Evolutionary conservation across 1,284 basidiomycete species (phyloP).

Genomic region (Pseudomicrostroma phylloplanum): DNA sequence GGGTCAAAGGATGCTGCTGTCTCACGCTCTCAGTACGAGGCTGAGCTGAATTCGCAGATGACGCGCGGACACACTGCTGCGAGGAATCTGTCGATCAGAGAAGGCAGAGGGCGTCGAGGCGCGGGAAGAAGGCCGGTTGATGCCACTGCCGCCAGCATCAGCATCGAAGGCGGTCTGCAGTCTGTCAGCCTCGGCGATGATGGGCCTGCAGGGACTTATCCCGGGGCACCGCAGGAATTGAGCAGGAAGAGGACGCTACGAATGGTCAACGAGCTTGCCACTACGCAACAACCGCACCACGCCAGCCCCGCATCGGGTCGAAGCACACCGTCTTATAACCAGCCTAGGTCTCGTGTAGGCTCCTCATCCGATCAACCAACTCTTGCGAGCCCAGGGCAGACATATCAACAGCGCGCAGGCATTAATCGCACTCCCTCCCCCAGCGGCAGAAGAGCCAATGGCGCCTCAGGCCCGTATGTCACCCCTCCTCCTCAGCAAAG

Average conservation of each 20-base stretch:
- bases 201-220: constrained; percentile 2
- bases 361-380: no score
- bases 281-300: no score
- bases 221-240: constrained; percentile 16
- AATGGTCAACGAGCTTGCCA: constrained; percentile 33
- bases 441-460: not conserved
- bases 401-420: no score
- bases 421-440: no score
- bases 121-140: constrained; percentile 17
- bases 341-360: no score
- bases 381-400: no score
- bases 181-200: no score
- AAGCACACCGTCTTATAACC: no score
- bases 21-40: constrained; percentile 72
- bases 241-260: constrained; percentile 34
- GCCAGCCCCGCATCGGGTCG: no score
- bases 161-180: not conserved
- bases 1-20: constrained; percentile 61
- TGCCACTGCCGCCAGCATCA: constrained; percentile 12
- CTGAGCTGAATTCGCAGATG: constrained; percentile 69
- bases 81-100: constrained; percentile 29
- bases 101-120: constrained; percentile 21
- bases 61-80: constrained; percentile 78
- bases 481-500: no score
- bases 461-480: not conserved